phyloP scores from a whole-genome alignment of 2,329 filamentous ascomycete species.

The Colletotrichum cereale region DNA sequence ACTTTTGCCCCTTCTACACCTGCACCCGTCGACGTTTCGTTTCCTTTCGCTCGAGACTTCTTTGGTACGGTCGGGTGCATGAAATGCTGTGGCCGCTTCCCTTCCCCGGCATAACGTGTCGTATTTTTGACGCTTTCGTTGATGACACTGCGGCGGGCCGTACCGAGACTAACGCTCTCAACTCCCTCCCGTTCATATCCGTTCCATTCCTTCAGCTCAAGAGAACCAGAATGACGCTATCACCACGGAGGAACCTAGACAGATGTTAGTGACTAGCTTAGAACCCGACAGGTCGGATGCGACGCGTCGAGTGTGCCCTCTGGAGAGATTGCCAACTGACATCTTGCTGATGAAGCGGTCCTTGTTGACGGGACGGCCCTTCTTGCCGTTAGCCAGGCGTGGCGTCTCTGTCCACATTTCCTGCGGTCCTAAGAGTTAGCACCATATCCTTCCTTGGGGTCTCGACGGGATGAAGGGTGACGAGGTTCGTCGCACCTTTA shows the following conservation, averaged over 20 bases:
- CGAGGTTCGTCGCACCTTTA: constrained; percentile 54
- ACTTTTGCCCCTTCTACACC: background rate
- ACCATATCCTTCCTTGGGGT: background rate
- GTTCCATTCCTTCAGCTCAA: constrained; percentile 68
- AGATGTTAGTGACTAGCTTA: constrained; percentile 5
- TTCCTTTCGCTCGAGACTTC: background rate
- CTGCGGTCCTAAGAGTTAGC: constrained; percentile 43
- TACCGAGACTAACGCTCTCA: constrained; percentile 26
- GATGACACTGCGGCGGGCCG: constrained; percentile 4
- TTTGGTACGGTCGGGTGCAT: background rate
- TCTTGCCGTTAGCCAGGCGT: constrained; percentile 84
- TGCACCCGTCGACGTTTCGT: background rate
- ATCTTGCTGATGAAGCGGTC: constrained; percentile 99
- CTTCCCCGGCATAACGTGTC: background rate
- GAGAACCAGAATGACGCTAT: constrained; percentile 88
- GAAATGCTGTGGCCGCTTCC: background rate
- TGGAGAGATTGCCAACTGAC: constrained; percentile 63
- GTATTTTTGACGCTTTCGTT: constrained; percentile 8
- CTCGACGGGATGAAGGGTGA: background rate
- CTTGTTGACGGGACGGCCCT: constrained; percentile 93
- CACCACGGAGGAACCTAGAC: constrained; percentile 83
- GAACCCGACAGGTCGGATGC: background rate
- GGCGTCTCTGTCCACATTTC: constrained; percentile 99
- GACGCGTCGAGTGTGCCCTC: constrained; percentile 21
- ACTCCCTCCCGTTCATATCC: constrained; percentile 18